Evolutionary conservation across 1,284 basidiomycete species (phyloP), one percentile per base, ranked within the genome.

Genomic region (Ustanciosporium gigantosporum): DNA sequence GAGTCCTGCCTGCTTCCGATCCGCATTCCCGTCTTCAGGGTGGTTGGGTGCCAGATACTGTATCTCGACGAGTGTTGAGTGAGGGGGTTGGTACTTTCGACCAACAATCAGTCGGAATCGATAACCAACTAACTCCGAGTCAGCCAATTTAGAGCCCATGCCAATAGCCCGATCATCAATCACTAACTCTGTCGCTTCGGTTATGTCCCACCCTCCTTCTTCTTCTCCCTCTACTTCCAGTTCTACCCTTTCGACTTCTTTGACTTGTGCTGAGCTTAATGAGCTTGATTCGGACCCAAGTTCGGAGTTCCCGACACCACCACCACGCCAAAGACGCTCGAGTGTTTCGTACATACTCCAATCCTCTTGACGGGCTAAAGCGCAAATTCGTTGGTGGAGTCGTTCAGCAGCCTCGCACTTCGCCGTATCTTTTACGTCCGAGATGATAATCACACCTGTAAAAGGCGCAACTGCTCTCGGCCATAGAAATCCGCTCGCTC

Each of bases 101-200:
- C 78, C 78, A 3, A 79, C 23, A 4, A 79, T 45, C 19, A 76
- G 44, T 0, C 78, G 42, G 22, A 47, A 53, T 2, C 62, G 46
- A 41, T 74, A 77, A 15, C 78, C 78, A 1, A 73, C 46, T 3
- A 79, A 50, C 24, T 79, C 78, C 0, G 73, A 71, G 38, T 79
- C 78, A 7, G 65, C 70, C n/a, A 79, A 46, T 31, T 72, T 66
- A 15, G 58, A 59, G 9, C 78, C 78, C 3, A 79, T 45, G 2
- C 56, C 45, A 0, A 44, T 29, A 8, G 46, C 27, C 0, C 78
- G 53, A 48, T 79, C 78, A 44, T 79, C 78, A 5, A 79, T 52
- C 1, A 74, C 66, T 2, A 79, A 29, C 13, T 70, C 61, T 6
- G 13, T 5, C 17, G 37, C 37, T 35, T 51, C 25, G 1, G 9